Base-by-base conservation (phyloP, 1,139 yeast species). In the Taphrina pruni region DNA sequence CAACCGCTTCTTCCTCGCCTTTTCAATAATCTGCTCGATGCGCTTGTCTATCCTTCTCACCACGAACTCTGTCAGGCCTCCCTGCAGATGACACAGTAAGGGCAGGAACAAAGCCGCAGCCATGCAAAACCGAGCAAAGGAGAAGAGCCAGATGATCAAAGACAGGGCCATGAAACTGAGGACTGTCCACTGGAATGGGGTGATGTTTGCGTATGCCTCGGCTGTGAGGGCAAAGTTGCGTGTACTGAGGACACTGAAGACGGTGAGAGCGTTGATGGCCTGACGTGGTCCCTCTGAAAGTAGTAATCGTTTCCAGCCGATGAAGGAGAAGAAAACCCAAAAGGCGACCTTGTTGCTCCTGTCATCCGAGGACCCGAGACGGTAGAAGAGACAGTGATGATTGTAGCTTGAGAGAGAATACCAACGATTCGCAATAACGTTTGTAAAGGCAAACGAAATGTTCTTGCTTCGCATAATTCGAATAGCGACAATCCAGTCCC, bases 211-310 rank as follows among this genome's bases (percentile, higher is more conserved):
- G 48, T 90, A 85, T 1, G 78, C 73, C 72, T 81, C 80, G 57
- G 91, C 84, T 54, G 89, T 87, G 6, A 77, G 77, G 70, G 84
- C 78, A 69, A 89, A 84, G 70, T 84, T 83, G 58, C 78, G 76
- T 32, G 83, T 75, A 60, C 82, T 75, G 61, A 85, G 77, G 21
- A 86, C 86, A 2, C 86, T 82, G 75, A 88, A 82, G 48, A 89
- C 78, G 0, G 97, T 90, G 73, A 89, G 79, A 38, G 92, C 89
- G 76, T 91, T 91, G 73, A 91, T 85, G 1, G 88, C 88, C 78
- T 91, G 97, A 77, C 97, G 84, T n/a, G 97, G 97, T 6, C 93
- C 84, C 74, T 91, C 97, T 0, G 96, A 93, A 58, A 89, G 80
- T 21, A 89, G 74, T 46, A 89, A 81, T 70, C 85, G 85, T 17